Conservation (phyloP, 2,329 filamentous ascomycete genomes). For the Pyricularia grisea region DNA sequence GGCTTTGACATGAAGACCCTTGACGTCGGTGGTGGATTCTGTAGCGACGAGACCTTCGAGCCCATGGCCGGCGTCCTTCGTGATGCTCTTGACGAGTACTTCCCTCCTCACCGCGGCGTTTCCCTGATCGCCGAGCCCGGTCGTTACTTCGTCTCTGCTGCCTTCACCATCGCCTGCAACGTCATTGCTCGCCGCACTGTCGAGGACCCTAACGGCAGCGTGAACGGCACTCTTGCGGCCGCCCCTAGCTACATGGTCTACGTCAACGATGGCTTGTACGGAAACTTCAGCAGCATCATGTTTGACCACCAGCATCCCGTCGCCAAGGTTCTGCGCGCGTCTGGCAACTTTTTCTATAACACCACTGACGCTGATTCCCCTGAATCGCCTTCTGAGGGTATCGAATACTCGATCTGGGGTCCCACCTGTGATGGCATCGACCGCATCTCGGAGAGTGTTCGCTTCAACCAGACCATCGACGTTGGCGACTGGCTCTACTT, state of each 20-base stretch:
- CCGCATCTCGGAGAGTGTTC: constrained; percentile 75
- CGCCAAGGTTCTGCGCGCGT: constrained; percentile 66
- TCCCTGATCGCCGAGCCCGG: constrained; percentile 93
- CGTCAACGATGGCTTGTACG: constrained; percentile 94
- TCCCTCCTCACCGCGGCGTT: constrained; percentile 62
- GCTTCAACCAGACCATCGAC: constrained; percentile 67
- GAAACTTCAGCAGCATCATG: constrained; percentile 98
- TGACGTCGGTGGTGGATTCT: constrained; percentile 92
- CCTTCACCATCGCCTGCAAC: constrained; percentile 92
- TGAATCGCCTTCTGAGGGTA: constrained; percentile 30
- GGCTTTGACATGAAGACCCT: constrained; percentile 80
- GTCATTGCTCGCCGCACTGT: constrained; percentile 92
- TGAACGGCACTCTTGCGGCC: constrained; percentile 42
- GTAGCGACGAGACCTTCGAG: constrained; percentile 74
- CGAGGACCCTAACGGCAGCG: constrained; percentile 53
- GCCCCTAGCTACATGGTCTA: constrained; percentile 89
- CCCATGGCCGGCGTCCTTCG: constrained; percentile 74
- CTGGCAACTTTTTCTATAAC: constrained; percentile 49
- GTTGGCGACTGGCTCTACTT: constrained; percentile 99
- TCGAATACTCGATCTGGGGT: constrained; percentile 95
- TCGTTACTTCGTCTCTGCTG: constrained; percentile 87
- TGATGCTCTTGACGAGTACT: constrained; percentile 75
- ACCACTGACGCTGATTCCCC: constrained; percentile 20
- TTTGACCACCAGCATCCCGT: constrained; percentile 94
- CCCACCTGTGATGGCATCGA: constrained; percentile 98